phyloP scores from a whole-genome alignment of 257 asterid genomes.

The Penstemon newberryi region DNA sequence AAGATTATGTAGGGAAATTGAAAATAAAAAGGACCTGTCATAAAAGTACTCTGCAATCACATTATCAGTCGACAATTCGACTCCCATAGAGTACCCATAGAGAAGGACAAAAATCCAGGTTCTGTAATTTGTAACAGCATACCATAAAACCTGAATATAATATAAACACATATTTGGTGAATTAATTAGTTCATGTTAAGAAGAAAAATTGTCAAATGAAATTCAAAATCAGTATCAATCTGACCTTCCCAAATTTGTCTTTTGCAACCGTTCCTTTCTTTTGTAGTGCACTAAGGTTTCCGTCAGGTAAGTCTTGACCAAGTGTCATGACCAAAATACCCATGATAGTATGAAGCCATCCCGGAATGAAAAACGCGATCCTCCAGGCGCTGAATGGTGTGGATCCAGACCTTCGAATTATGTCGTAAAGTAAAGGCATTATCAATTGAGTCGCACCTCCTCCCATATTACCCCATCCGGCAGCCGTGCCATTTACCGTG shows the following conservation, averaged over 20 bases:
- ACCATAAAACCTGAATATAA: not conserved
- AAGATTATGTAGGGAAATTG: not conserved
- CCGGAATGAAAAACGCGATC: not conserved
- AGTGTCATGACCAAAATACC: conserved; percentile 3
- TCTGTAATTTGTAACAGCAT: not conserved
- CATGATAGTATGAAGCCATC: conserved; percentile 9
- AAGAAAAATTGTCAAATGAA: not conserved
- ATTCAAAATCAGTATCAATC: not conserved
- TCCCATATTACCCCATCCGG: not conserved
- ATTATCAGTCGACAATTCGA: not conserved
- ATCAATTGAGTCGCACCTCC: not conserved
- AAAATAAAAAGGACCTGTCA: not conserved
- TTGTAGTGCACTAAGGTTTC: not conserved
- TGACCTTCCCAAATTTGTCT: not conserved
- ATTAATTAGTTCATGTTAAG: no score
- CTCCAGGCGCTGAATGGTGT: conserved; percentile 5
- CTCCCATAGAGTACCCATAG: not conserved
- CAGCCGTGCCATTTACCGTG: not conserved
- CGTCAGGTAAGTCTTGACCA: conserved; percentile 10
- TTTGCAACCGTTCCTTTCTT: conserved; percentile 9
- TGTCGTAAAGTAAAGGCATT: not conserved
- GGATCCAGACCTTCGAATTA: not conserved
- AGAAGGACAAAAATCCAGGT: conserved; percentile 1
- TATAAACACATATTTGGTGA: no score
- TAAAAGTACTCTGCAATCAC: not conserved